These are phyloP conservation scores for Rhizopus sp. DNA, from an alignment of 371 early-diverging fungal genomes.

Conservation along the genomic window DNA sequence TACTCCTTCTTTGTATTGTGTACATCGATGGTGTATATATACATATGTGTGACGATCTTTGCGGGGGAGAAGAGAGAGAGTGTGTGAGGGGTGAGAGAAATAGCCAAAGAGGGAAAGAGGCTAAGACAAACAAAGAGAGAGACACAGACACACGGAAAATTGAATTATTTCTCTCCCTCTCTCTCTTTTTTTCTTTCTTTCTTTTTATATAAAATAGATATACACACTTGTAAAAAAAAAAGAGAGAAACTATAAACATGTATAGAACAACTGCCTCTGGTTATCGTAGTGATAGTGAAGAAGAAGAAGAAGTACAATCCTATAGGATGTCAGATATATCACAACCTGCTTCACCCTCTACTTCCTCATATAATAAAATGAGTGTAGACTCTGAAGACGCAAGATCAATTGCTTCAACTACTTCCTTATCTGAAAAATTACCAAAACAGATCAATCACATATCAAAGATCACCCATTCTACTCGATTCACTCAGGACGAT, in stretches of 20 bases:
- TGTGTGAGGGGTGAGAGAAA: too few species aligned
- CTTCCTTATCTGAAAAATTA: slow-evolving; percentile 11
- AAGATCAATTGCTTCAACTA: slow-evolving; percentile 27
- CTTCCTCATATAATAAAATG: slow-evolving; percentile 41
- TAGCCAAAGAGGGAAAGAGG: not conserved
- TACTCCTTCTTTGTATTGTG: too few species aligned
- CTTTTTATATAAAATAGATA: not conserved
- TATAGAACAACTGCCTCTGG: not conserved
- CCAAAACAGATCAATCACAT: slow-evolving; percentile 5
- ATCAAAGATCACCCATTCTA: slow-evolving; percentile 4
- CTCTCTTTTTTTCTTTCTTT: slow-evolving; percentile 21
- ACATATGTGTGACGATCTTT: not conserved
- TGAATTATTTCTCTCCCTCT: slow-evolving; percentile 15
- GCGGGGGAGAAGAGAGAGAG: not conserved
- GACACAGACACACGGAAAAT: not conserved
- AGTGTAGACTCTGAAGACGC: slow-evolving; percentile 46
- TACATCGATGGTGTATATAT: not conserved
- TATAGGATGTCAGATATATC: slow-evolving; percentile 24
- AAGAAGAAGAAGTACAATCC: not conserved
- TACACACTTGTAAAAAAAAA: too few species aligned
- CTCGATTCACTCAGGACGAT: slow-evolving; percentile 5
- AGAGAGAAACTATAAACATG: not conserved
- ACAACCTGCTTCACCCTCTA: slow-evolving; percentile 27
- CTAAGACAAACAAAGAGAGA: too few species aligned
- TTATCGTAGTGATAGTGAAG: not conserved